phyloP scores from a whole-genome alignment of 257 asterid genomes.

The Fraxinus excelsior region DNA sequence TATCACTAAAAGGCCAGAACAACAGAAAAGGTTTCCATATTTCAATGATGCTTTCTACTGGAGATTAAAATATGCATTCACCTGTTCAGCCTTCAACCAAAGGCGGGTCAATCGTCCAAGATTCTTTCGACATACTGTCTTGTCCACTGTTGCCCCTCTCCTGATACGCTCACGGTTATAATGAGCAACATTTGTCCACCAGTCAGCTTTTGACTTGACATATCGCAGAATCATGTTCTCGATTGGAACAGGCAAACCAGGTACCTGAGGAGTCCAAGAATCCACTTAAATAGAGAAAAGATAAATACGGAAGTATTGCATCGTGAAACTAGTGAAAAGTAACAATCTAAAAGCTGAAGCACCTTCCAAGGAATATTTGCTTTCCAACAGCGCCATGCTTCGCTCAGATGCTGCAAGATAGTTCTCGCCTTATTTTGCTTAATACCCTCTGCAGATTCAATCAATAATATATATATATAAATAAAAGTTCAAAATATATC shows the following conservation, averaged over 20 bases:
- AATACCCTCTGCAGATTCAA: slow-evolving; percentile 72
- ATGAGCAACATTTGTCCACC: slow-evolving; percentile 99
- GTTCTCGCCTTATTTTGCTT: slow-evolving; percentile 98
- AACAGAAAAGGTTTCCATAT: background rate
- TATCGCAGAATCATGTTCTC: slow-evolving; percentile 99
- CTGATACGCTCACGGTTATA: slow-evolving; percentile 97
- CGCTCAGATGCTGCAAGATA: slow-evolving; percentile 95
- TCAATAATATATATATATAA: background rate
- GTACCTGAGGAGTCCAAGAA: slow-evolving; percentile 51
- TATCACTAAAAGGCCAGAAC: too few relatives aligned
- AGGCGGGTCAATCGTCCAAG: slow-evolving; percentile 99
- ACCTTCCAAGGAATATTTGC: slow-evolving; percentile 99
- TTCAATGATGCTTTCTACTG: background rate
- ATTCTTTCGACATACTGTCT: slow-evolving; percentile 98
- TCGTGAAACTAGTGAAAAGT: background rate
- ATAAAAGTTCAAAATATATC: background rate
- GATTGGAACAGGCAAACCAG: slow-evolving; percentile 97
- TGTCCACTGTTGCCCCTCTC: slow-evolving; percentile 99
- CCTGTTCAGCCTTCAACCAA: slow-evolving; percentile 99
- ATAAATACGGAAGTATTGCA: background rate
- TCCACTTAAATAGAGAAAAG: background rate
- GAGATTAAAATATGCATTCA: slow-evolving; percentile 19
- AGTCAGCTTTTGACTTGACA: slow-evolving; percentile 98
- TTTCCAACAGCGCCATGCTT: slow-evolving; percentile 99
- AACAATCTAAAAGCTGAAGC: slow-evolving; percentile 10